Conservation (phyloP, 2,329 filamentous ascomycete species). For the Arachnomyces sp. region DNA sequence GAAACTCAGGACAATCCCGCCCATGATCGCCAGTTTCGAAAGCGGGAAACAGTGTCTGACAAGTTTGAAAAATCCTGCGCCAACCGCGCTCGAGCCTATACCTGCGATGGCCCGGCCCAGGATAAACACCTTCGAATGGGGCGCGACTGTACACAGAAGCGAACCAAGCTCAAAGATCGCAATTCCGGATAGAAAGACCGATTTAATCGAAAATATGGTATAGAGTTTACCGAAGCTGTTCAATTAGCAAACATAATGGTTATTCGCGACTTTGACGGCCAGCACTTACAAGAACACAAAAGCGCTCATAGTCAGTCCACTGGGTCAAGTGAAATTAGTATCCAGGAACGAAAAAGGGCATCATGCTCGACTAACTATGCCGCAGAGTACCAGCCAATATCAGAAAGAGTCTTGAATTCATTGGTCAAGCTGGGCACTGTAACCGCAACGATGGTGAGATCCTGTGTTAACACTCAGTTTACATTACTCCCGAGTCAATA, state of each 20-base stretch:
- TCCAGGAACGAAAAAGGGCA: no score
- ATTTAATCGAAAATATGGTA: constrained; percentile 23
- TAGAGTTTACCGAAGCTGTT: constrained; percentile 21
- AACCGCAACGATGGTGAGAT: constrained; percentile 5
- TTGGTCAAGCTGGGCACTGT: constrained; percentile 18
- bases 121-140: constrained; percentile 17
- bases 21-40: constrained; percentile 21
- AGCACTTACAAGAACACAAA: constrained; percentile 16
- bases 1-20: constrained; percentile 18
- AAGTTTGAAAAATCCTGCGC: constrained; percentile 9
- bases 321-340: background rate
- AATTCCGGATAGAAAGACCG: constrained; percentile 16
- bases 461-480: background rate
- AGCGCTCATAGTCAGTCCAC: background rate
- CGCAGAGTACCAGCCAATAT: constrained; percentile 25
- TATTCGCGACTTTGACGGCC: no score
- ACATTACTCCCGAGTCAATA: no score
- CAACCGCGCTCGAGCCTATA: constrained; percentile 18
- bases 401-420: constrained; percentile 20
- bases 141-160: constrained; percentile 13
- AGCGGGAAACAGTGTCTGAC: constrained; percentile 15
- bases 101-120: constrained; percentile 25
- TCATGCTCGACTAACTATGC: constrained; percentile 13
- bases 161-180: constrained; percentile 12
- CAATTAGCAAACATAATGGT: no score